phyloP scores from a whole-genome alignment of 108 stramenopile genomes.

The Stephanodiscus minutulus region DNA sequence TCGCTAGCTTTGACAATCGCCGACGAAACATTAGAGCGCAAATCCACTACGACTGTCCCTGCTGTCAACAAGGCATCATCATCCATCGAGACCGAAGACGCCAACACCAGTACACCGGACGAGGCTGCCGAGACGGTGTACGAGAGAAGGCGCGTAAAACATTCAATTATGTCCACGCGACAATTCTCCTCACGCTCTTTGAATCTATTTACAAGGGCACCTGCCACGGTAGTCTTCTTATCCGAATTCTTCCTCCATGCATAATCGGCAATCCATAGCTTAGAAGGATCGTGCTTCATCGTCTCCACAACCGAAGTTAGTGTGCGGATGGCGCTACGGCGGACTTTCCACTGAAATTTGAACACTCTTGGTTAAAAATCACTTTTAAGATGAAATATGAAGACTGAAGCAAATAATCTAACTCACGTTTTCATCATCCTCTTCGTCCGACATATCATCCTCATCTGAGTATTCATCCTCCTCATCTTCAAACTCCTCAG shows the following conservation, averaged over 20 bases:
- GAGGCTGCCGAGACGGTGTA: constrained; percentile 62
- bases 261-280: constrained; percentile 67
- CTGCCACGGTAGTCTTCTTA: constrained; percentile 59
- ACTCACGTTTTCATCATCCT: constrained; percentile 87
- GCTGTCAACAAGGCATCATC: constrained; percentile 23
- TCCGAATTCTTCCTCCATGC: constrained; percentile 59
- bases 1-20: constrained; percentile 77
- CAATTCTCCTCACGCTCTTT: constrained; percentile 99
- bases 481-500: constrained; percentile 70
- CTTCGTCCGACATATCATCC: constrained; percentile 83
- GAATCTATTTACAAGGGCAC: constrained; percentile 85
- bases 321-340: constrained; percentile 82
- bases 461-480: constrained; percentile 64
- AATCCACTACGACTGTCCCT: constrained; percentile 59
- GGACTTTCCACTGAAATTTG: constrained; percentile 87
- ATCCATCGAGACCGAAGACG: constrained; percentile 52
- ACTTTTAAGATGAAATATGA: neutral
- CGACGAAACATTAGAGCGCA: constrained; percentile 64
- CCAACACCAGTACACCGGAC: constrained; percentile 38
- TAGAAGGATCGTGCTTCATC: constrained; percentile 68
- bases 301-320: constrained; percentile 74
- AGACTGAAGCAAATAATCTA: neutral
- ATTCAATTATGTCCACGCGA: constrained; percentile 91
- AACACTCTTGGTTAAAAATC: neutral
- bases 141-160: constrained; percentile 82